Base-by-base conservation (phyloP, 2,329 filamentous ascomycete species). In the Grosmannia serpens region DNA sequence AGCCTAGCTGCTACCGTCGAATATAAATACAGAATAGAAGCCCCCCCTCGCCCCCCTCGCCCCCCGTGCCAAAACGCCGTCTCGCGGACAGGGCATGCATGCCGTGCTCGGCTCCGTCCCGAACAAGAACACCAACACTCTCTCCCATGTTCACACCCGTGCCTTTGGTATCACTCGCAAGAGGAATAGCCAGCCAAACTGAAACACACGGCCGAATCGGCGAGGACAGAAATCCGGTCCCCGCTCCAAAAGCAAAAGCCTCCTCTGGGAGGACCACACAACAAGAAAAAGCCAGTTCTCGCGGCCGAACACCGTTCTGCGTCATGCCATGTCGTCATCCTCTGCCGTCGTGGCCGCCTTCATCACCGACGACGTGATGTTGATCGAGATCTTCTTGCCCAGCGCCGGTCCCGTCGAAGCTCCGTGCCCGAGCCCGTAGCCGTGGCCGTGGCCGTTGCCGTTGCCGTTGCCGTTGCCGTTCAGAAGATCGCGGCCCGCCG, bases 321-420 rank as follows among this genome's bases (percentile, higher is more conserved):
- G 3, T 61, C 56, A 61, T 44, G 53, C 29, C 55, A 58, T 60
- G 41, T 62, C 57, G 24, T 59, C 57, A 20, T 58, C 59, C 17
- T 56, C 22, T 27, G 44, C 56, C 1, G 59, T 55, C n/a, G 59
- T 58, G 10, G 60, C 56, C 13, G 61, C 51, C 53, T 58, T 57
- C 2, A 59, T 26, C 8, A 58, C 47, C 17, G 62, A 44, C 26
- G 62, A 55, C 29, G 61, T 56, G 20, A 64, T 58, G 59, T 62
- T 63, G 55, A 64, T 64, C 6, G 59, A 61, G 38, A 64, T 64
- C 50, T 58, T 62, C 38, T 53, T 56, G 24, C 24, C 49, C 47
- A 41, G 22, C 49, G 50, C 51, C 13, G 38, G 15, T 15, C 56
- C 49, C 35, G 38, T 15, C 24, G 10, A 22, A 3, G 50, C 20